Evolutionary conservation across 2,329 filamentous ascomycete species (phyloP).

Genomic region (Tolypocladium album): DNA sequence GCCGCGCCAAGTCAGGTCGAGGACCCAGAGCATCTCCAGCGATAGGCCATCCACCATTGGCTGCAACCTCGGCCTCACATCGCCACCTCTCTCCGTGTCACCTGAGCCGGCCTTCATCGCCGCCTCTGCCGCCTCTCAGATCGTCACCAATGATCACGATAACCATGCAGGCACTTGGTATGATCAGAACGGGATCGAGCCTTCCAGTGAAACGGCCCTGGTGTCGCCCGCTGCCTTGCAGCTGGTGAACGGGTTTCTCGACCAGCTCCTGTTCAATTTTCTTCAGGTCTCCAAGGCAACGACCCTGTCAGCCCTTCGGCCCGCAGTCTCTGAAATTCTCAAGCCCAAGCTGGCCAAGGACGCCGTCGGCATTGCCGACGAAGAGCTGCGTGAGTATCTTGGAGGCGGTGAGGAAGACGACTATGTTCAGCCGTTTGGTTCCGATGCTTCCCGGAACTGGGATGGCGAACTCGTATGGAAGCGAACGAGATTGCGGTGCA

Average conservation of each 20-base stretch:
- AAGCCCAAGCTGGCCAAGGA: slow-evolving; percentile 83
- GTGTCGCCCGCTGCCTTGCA: slow-evolving; percentile 64
- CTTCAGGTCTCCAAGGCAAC: slow-evolving; percentile 74
- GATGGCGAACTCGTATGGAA: slow-evolving; percentile 94
- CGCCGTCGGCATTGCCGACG: slow-evolving; percentile 71
- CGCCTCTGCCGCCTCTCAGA: slow-evolving; percentile 76
- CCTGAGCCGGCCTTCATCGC: slow-evolving; percentile 85
- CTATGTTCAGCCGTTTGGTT: slow-evolving; percentile 41
- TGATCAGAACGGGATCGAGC: slow-evolving; percentile 56
- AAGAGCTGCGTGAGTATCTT: slow-evolving; percentile 80
- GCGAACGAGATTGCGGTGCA: slow-evolving; percentile 81
- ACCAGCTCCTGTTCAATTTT: slow-evolving; percentile 86
- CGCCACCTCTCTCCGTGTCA: slow-evolving; percentile 57
- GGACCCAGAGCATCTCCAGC: slow-evolving; percentile 58
- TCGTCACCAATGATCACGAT: slow-evolving; percentile 81
- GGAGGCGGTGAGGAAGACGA: slow-evolving; percentile 71
- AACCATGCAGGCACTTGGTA: slow-evolving; percentile 59
- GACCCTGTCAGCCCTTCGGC: slow-evolving; percentile 60
- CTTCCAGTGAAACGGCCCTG: slow-evolving; percentile 55
- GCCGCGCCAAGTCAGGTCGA: slow-evolving; percentile 28
- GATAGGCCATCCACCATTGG: slow-evolving; percentile 54
- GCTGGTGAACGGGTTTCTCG: slow-evolving; percentile 84
- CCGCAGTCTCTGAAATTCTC: slow-evolving; percentile 75
- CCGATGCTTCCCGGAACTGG: slow-evolving; percentile 50
- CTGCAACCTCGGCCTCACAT: slow-evolving; percentile 41